Percentiles rank a stretch among this genome's conserved stretches.
These are phyloP conservation scores for Podospora bellae-mahoneyi DNA, from an alignment of 495 filamentous ascomycete genomes.

Conservation along the genomic window DNA sequence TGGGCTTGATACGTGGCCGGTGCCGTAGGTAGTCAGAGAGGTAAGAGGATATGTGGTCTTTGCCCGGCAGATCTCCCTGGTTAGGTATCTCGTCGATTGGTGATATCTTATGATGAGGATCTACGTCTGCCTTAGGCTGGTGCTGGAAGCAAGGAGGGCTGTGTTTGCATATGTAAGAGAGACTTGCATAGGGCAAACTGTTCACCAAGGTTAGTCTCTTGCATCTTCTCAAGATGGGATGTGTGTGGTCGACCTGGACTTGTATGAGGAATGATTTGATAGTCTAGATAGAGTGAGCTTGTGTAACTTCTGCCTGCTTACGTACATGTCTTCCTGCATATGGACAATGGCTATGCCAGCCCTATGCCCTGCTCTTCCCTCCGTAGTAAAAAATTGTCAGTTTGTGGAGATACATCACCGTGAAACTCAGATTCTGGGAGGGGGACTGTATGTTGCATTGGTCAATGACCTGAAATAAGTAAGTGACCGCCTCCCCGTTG, in stretches of 20 bases:
- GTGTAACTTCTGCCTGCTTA: no score
- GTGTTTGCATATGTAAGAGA: not conserved
- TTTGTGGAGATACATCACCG: not conserved
- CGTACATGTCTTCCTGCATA: no score
- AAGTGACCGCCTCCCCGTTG: no score
- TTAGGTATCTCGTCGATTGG: not conserved
- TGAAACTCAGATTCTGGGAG: not conserved
- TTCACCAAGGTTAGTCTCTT: not conserved
- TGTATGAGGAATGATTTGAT: no score
- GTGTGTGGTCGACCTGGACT: no score
- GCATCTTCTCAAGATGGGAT: no score
- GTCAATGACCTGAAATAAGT: not conserved
- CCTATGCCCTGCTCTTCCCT: no score
- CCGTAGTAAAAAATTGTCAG: not conserved
- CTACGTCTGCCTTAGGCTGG: not conserved
- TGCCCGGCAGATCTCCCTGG: not conserved
- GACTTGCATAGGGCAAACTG: not conserved
- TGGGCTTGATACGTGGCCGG: not conserved
- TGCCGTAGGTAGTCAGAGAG: not conserved
- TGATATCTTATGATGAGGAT: not conserved
- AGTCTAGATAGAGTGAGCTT: no score
- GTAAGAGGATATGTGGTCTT: not conserved
- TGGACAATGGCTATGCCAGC: no score
- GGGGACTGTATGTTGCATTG: not conserved
- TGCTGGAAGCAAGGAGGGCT: not conserved